phyloP scores from a whole-genome alignment of 441 rosid species.

The Macaranga tanarius region DNA sequence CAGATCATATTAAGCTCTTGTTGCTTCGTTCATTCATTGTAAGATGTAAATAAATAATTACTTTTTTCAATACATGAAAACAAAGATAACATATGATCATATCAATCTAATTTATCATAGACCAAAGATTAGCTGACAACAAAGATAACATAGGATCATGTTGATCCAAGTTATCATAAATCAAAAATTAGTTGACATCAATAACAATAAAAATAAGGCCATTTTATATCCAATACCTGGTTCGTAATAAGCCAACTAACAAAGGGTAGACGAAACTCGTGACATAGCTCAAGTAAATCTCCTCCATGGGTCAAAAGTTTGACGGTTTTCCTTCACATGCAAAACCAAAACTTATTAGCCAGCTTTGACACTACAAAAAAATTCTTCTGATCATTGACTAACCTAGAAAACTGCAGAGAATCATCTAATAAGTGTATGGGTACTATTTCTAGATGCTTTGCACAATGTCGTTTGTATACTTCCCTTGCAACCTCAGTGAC shows the following conservation, averaged over 20 bases:
- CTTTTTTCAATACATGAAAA: neutral
- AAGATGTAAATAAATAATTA: neutral
- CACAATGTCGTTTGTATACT: conserved; percentile 82
- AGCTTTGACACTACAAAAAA: conserved; percentile 15
- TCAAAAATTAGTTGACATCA: neutral
- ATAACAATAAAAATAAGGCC: neutral
- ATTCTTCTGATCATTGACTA: conserved; percentile 19
- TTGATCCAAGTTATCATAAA: neutral
- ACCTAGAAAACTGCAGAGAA: conserved; percentile 67
- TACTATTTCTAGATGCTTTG: conserved; percentile 75
- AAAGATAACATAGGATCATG: neutral
- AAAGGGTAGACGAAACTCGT: conserved; percentile 87
- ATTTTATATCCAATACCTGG: conserved; percentile 51
- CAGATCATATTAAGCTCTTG: neutral
- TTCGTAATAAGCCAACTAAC: conserved; percentile 64
- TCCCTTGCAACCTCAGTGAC: conserved; percentile 74
- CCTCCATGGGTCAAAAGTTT: conserved; percentile 92
- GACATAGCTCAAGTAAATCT: conserved; percentile 89
- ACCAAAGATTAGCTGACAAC: neutral
- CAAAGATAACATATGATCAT: neutral
- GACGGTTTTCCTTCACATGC: conserved; percentile 68
- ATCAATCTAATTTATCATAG: conserved; percentile 1
- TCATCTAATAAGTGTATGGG: conserved; percentile 76
- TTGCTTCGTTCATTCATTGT: neutral
- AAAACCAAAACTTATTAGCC: conserved; percentile 35